A percentile compares a stretch with the other conserved stretches of the same genome.
Evolutionary conservation across 495 filamentous ascomycete genomes (phyloP).

Genomic region (Aspergillus leporis): DNA sequence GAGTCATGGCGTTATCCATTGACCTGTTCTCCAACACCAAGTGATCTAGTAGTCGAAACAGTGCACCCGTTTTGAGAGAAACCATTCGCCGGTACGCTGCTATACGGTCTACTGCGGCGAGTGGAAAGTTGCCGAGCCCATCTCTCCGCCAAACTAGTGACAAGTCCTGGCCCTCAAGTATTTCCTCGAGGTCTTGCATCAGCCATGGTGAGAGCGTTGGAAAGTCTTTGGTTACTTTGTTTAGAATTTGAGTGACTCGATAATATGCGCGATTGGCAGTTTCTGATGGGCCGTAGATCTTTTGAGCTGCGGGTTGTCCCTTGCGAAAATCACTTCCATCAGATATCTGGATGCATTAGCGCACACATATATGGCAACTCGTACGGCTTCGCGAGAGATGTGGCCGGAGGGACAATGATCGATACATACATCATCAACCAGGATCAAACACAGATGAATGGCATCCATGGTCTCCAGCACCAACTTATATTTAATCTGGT

Average conservation of each 20-base stretch:
- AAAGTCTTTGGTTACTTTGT: slow-evolving; percentile 17
- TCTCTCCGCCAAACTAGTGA: slow-evolving; percentile 36
- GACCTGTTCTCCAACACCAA: slow-evolving; percentile 21
- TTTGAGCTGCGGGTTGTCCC: slow-evolving; percentile 30
- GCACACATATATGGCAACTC: too few species aligned
- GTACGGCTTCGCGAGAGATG: too few species aligned
- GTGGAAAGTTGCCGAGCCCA: slow-evolving; percentile 23
- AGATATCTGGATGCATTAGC: slow-evolving; percentile 14
- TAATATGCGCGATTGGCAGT: slow-evolving; percentile 34
- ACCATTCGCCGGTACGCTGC: slow-evolving; percentile 24
- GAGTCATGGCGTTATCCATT: slow-evolving; percentile 21
- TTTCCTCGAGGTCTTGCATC: slow-evolving; percentile 27
- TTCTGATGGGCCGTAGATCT: slow-evolving; percentile 30
- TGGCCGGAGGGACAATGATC: background rate
- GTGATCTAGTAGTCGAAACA: slow-evolving; percentile 26
- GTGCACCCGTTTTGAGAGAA: slow-evolving; percentile 23
- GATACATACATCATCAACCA: slow-evolving; percentile 33
- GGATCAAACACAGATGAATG: slow-evolving; percentile 33
- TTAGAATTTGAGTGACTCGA: slow-evolving; percentile 25
- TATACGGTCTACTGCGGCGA: slow-evolving; percentile 10
- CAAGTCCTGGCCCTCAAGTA: slow-evolving; percentile 34
- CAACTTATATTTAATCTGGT: slow-evolving; percentile 24
- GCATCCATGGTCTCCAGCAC: slow-evolving; percentile 33
- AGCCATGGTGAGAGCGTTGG: slow-evolving; percentile 25
- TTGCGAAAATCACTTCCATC: slow-evolving; percentile 34